Conservation (phyloP, 352 stramenopile species). For the Hyaloperonospora arabidopsidis region DNA sequence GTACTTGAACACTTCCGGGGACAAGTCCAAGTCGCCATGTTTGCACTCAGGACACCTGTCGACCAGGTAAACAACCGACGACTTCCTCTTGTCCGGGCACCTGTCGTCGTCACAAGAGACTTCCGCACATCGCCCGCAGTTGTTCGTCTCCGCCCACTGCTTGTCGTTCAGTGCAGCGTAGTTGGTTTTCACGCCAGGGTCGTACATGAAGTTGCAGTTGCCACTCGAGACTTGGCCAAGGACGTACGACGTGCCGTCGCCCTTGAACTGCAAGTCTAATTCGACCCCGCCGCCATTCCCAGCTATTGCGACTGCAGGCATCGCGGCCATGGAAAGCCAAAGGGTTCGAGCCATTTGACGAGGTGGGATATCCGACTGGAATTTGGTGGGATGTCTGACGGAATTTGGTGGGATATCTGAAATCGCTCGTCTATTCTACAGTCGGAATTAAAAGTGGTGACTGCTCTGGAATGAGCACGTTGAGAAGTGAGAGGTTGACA, state of each 20-base stretch:
- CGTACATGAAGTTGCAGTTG: slow-evolving; percentile 71
- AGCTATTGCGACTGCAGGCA: slow-evolving; percentile 10
- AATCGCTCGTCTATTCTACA: no score
- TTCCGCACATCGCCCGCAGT: slow-evolving; percentile 63
- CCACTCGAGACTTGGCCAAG: slow-evolving; percentile 33
- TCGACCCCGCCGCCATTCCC: slow-evolving; percentile 1
- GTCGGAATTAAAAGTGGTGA: no score
- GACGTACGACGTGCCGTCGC: slow-evolving; percentile 50
- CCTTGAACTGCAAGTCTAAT: slow-evolving; percentile 32
- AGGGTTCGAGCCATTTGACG: no score
- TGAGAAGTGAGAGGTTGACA: no score
- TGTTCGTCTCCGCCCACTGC: slow-evolving; percentile 46
- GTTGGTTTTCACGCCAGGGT: slow-evolving; percentile 31
- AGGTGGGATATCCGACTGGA: no score
- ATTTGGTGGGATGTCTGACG: no score
- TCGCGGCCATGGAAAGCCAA: no score
- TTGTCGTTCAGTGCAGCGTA: slow-evolving; percentile 60
- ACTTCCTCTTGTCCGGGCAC: slow-evolving; percentile 37
- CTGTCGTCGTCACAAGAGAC: slow-evolving; percentile 45
- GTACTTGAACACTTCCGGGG: slow-evolving; percentile 34
- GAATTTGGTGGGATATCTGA: no score
- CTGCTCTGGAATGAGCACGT: no score
- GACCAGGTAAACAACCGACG: slow-evolving; percentile 45
- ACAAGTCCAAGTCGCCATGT: slow-evolving; percentile 50
- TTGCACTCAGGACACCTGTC: slow-evolving; percentile 64